phyloP scores from a whole-genome alignment of 805 yeast genomes.

The Barnettozyma vustinii region DNA sequence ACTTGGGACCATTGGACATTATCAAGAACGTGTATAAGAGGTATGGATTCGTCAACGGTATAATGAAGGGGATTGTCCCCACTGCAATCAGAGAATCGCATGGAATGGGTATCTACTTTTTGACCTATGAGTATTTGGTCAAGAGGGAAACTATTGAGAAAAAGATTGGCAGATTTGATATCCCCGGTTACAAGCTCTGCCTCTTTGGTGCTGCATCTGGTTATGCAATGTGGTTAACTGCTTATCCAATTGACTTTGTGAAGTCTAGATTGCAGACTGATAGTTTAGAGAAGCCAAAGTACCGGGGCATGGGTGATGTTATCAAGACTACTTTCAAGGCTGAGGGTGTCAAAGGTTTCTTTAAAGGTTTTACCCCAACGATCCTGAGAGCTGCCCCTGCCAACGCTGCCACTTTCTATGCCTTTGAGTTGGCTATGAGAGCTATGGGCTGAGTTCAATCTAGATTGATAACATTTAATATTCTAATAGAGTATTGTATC shows the following conservation, averaged over 20 bases:
- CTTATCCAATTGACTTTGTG: conserved; percentile 86
- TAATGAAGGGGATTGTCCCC: conserved; percentile 79
- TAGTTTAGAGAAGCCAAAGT: conserved; percentile 52
- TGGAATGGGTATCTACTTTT: conserved; percentile 85
- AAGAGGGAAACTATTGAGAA: conserved; percentile 51
- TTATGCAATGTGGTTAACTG: conserved; percentile 74
- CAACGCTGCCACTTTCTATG: conserved; percentile 93
- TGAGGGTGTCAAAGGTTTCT: conserved; percentile 74
- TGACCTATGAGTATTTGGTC: conserved; percentile 86
- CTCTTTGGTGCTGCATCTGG: conserved; percentile 89
- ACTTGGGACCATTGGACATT: conserved; percentile 71
- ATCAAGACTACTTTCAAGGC: conserved; percentile 44
- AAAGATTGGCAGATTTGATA: conserved; percentile 53
- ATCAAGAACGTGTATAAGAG: conserved; percentile 48
- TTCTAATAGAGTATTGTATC: background rate
- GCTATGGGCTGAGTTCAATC: conserved; percentile 12
- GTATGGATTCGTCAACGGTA: conserved; percentile 48
- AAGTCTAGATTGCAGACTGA: conserved; percentile 87
- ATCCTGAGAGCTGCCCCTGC: conserved; percentile 97
- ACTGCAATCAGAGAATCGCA: conserved; percentile 80
- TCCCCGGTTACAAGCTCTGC: conserved; percentile 86
- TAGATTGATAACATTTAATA: background rate
- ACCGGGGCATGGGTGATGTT: conserved; percentile 55
- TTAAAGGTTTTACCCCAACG: conserved; percentile 89
- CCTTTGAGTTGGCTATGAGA: conserved; percentile 88